These are phyloP conservation scores for Golubevia pallescens DNA, from an alignment of 1,284 basidiomycete species.

Conservation along the genomic window DNA sequence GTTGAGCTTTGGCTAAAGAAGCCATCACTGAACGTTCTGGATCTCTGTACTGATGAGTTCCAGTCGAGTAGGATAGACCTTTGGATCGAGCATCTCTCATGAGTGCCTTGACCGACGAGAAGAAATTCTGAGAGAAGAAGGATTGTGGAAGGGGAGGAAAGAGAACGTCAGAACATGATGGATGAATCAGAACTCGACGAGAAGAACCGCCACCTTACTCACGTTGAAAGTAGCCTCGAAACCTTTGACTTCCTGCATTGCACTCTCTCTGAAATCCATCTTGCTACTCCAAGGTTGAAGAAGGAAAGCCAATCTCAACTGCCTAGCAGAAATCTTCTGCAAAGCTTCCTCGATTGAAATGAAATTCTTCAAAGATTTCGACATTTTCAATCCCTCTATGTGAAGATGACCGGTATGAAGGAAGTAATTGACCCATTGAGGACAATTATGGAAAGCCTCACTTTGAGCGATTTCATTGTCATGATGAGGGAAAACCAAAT, in stretches of 20 bases:
- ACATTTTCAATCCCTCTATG: constrained; percentile 99
- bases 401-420: constrained; percentile 97
- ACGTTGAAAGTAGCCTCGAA: constrained; percentile 89
- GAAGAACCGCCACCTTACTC: too few relatives aligned
- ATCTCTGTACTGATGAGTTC: constrained; percentile 65
- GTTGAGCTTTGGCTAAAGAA: constrained; percentile 79
- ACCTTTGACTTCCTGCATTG: constrained; percentile 82
- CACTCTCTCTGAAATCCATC: constrained; percentile 90
- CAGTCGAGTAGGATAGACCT: constrained; percentile 67
- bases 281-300: constrained; percentile 89
- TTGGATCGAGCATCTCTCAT: constrained; percentile 63
- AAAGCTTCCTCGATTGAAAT: constrained; percentile 98
- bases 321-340: constrained; percentile 80
- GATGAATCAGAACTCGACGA: too few relatives aligned
- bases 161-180: too few relatives aligned
- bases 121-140: constrained; percentile 90
- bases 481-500: constrained; percentile 97
- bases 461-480: constrained; percentile 99
- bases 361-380: constrained; percentile 98
- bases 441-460: constrained; percentile 92
- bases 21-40: constrained; percentile 35
- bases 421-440: constrained; percentile 98
- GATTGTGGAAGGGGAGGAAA: too few relatives aligned
- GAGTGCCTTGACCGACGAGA: constrained; percentile 83
- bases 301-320: constrained; percentile 92